A percentile compares a stretch with the other conserved stretches of the same genome.
Evolutionary conservation across 371 early-diverging fungal genomes (phyloP).

Genomic region (Chytridium lagenaria): DNA sequence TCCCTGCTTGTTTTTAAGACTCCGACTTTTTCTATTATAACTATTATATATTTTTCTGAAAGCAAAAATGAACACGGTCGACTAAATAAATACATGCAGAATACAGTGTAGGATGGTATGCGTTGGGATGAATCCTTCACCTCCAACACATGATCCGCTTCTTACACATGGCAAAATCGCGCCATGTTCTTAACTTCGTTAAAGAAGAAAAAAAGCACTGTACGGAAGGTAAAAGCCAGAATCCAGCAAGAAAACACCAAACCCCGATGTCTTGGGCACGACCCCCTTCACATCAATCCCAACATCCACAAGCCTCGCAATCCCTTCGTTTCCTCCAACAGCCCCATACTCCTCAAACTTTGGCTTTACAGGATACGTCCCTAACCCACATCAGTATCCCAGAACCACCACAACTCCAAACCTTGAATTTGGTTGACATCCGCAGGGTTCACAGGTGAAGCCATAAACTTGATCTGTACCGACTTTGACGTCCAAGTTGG

Average conservation of each 20-base stretch:
- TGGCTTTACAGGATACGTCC: slow-evolving; percentile 86
- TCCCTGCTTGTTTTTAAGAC: too few relatives aligned
- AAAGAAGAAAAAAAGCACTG: too few relatives aligned
- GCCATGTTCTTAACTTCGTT: too few relatives aligned
- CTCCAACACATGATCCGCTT: too few relatives aligned
- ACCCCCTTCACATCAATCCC: slow-evolving; percentile 66
- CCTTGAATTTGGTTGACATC: slow-evolving; percentile 93
- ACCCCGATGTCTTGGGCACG: slow-evolving; percentile 69
- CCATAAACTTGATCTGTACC: slow-evolving; percentile 69
- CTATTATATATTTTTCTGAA: too few relatives aligned
- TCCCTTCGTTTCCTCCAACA: slow-evolving; percentile 88
- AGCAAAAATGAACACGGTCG: too few relatives aligned
- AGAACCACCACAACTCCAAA: slow-evolving; percentile 2
- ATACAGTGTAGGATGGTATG: too few relatives aligned
- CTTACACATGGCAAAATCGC: too few relatives aligned
- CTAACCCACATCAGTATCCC: slow-evolving; percentile 39
- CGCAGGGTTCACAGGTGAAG: slow-evolving; percentile 92
- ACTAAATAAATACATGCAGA: too few relatives aligned
- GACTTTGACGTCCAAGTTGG: background rate
- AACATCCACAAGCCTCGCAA: slow-evolving; percentile 72
- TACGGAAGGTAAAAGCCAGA: too few relatives aligned
- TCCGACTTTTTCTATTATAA: too few relatives aligned
- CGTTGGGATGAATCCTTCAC: too few relatives aligned
- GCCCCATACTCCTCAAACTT: slow-evolving; percentile 58
- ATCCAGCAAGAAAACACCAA: slow-evolving; percentile 42